Evolutionary conservation across 148 eudicot species (phyloP).

Genomic region (Heliosperma pusillum): DNA sequence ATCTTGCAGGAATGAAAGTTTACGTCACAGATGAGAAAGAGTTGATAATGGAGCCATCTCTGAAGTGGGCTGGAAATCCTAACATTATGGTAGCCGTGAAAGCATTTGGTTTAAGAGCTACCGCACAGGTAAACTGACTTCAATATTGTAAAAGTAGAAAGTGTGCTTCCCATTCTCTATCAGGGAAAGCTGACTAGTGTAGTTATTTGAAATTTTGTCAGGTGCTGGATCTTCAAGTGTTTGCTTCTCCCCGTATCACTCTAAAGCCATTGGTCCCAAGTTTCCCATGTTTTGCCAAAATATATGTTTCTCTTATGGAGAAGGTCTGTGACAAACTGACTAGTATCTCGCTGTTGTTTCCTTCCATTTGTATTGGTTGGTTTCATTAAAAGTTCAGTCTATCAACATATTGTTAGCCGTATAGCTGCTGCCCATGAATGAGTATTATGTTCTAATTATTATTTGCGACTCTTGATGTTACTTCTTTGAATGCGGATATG

Average conservation of each 20-base stretch:
- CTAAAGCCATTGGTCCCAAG: constrained; percentile 91
- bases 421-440: not conserved
- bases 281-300: constrained; percentile 88
- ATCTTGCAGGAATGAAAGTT: constrained; percentile 70
- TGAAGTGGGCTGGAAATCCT: constrained; percentile 93
- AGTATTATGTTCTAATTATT: not conserved
- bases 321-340: constrained; percentile 48
- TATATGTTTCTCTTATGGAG: constrained; percentile 86
- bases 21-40: constrained; percentile 81
- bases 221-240: constrained; percentile 88
- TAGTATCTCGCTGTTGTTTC: not conserved
- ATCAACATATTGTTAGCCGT: not conserved
- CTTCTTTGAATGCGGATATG: no score
- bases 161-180: not conserved
- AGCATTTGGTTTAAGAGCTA: constrained; percentile 85
- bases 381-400: not conserved
- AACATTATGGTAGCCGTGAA: constrained; percentile 52
- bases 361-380: not conserved
- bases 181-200: not conserved
- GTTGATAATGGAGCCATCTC: constrained; percentile 80
- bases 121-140: constrained; percentile 57
- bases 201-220: constrained; percentile 25
- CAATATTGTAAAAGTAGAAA: not conserved
- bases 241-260: constrained; percentile 84
- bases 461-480: not conserved